Base-by-base conservation (phyloP, 768 basidiomycete species). In the Psilocybe cubensis region DNA sequence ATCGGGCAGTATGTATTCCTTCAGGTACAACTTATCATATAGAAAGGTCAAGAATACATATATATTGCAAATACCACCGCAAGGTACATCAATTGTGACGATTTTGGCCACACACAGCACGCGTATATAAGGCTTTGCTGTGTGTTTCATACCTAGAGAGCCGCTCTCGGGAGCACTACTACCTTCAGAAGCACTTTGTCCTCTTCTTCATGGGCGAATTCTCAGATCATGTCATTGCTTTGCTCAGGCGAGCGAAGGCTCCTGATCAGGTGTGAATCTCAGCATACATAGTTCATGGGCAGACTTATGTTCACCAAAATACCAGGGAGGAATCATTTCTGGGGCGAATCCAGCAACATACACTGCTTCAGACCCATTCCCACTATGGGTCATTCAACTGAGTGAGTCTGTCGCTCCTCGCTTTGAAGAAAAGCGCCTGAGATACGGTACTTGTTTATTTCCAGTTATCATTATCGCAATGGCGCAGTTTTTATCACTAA, bases 401-500 rank as follows among this genome's bases (percentile, higher is more conserved):
- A 75, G 92, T 91, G 56, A 54, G 81, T 76, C 1, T 23, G 4
- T 1, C 3, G 6, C 5, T 1, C n/a, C 5, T 14, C 3, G 23
- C 8, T 27, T 5, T 55, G 21, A 12, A 18, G 17, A 23, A 24
- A 25, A 42, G 6, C 12, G 6, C 1, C n/a, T 27, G 5, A 8
- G 54, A 28, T 18, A 52, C 17, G 20, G 10, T 42, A 55, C 52
- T 31, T 21, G 35, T 28, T 49, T 63, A 21, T 41, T 23, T 45
- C 8, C 72, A 85, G 89, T 89, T 46, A 83, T 98, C 62, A 94
- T 98, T 74, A 79, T 97, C 54, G 74, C 73, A 28, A 86, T 94
- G 80, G 85, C 87, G 38, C 91, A 95, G 66, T 56, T 89, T 7
- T 84, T 98, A 8, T 79, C 84, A 0, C 70, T 91, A 20, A 57